These are phyloP conservation scores for Cerrena zonata DNA, from an alignment of 1,284 basidiomycete genomes.

Conservation along the genomic window DNA sequence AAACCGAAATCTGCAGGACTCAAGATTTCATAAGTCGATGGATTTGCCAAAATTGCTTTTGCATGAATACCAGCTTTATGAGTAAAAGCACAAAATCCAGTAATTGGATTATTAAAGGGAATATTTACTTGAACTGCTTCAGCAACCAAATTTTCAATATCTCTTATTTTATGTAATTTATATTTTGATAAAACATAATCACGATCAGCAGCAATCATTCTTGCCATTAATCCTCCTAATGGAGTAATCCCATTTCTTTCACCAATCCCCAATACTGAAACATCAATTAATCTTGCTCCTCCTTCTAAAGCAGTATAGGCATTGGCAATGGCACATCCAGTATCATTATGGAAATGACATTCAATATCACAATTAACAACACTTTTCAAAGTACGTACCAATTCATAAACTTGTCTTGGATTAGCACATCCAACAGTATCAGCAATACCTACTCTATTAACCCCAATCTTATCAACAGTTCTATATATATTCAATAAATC, in stretches of 20 bases:
- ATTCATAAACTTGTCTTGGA: conserved; percentile 97
- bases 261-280: conserved; percentile 93
- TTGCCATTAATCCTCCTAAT: conserved; percentile 93
- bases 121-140: conserved; percentile 98
- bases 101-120: conserved; percentile 93
- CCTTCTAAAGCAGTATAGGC: conserved; percentile 98
- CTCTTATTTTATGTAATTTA: conserved; percentile 93
- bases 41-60: conserved; percentile 99
- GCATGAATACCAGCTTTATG: conserved; percentile 99
- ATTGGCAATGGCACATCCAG: conserved; percentile 93
- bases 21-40: conserved; percentile 95
- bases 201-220: conserved; percentile 92
- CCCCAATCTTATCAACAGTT: conserved; percentile 99
- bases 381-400: conserved; percentile 91
- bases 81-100: conserved; percentile 98
- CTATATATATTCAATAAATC: conserved; percentile 98
- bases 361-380: conserved; percentile 97
- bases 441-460: conserved; percentile 98
- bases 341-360: conserved; percentile 98
- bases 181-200: conserved; percentile 99
- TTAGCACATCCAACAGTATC: conserved; percentile 99
- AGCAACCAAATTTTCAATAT: conserved; percentile 98
- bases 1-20: conserved; percentile 98
- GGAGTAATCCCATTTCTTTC: conserved; percentile 99
- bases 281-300: conserved; percentile 98